Base-by-base conservation (phyloP, 2,329 filamentous ascomycete species). In the Coniochaeta hoffmannii region DNA sequence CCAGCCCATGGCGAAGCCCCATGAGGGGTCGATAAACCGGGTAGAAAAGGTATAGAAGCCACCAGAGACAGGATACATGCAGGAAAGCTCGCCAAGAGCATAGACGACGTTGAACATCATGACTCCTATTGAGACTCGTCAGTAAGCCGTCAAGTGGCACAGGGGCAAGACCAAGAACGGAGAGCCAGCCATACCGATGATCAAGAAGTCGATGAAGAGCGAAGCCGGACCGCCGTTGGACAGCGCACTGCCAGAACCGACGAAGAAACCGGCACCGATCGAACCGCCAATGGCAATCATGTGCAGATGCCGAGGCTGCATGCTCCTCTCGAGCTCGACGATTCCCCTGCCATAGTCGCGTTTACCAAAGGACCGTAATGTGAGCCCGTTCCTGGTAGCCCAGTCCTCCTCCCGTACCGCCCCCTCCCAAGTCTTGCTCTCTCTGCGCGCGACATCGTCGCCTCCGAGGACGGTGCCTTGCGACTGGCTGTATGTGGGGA, bases 261-360 rank as follows among this genome's bases (percentile, higher is more conserved):
- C 81, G 66, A 83, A 84, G 72, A 84, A 82, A 71, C 81, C 81
- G 65, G 81, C 81, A 67, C 81, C 81, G 55, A 84, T 84, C 31
- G 80, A 81, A 57, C 80, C 81, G 64, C 80, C 80, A 56, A 83
- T 82, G 63, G 80, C 78, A 68, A 83, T 83, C 80, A 83, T 83
- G 69, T 84, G 78, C 61, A 84, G 68, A 68, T 84, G 81, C 60
- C 81, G 77, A 53, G 73, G 71, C 71, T 80, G 78, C 73, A 84
- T 79, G 62, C 56, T 60, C n/a, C 64, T 61, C 53, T 65, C 65
- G 58, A 67, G 65, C 59, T 67, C 60, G 56, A 64, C 50, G 38
- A 59, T 54, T 53, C 62, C 61, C 5, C 32, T 41, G 55, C 61
- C 60, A 34, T 61, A 58, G 51, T 60, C 65, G 50, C 73, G 70